Evolutionary conservation across 179 eudicot species (phyloP), one percentile per base, ranked within the genome.

Genomic region (Beta lomatogona): DNA sequence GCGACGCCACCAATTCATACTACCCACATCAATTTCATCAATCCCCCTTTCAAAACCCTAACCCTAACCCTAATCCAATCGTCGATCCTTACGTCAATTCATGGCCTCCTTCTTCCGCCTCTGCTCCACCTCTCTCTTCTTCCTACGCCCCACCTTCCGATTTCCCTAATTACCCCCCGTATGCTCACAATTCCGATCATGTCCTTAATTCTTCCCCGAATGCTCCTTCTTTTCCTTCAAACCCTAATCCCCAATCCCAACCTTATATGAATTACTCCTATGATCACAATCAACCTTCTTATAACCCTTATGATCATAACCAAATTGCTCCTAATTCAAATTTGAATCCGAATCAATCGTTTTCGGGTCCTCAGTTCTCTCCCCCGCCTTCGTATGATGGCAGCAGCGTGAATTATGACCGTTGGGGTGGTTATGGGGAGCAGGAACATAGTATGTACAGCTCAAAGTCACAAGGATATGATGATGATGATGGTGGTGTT

Each of bases 111-210:
- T 46, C 89, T 14, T 82, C 80, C 73, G 94, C 97, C 64, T 93
- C 97, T 66, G 94, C 97, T 59, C 97, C 96, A 46, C 97, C 97
- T 5, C 88, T 86, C n/a, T 76, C 89, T 0, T 73, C 92, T 73
- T 78, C 83, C 0, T 65, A 78, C 76, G 85, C 77, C 22, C 48
- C 79, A 53, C 74, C 91, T 70, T 55, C 89, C 71, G 90, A 90
- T 84, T 84, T 83, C 82, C 76, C 86, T 9, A 84, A 69, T 73
- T 86, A 86, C 68, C 58, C 86, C 50, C 55, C 89, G 4, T 82
- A 81, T 75, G 74, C 91, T 6, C 90, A 82, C 6, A 83, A 65
- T 83, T 63, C 88, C 79, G 92, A 89, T 86, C 89, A 86, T 25
- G 65, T 60, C 79, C 84, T 76, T 15, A 79, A 72, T 77, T 67